A percentile compares a stretch with the other conserved stretches of the same genome.
phyloP scores from a whole-genome alignment of 768 basidiomycete species.

The Rickenella mellea region DNA sequence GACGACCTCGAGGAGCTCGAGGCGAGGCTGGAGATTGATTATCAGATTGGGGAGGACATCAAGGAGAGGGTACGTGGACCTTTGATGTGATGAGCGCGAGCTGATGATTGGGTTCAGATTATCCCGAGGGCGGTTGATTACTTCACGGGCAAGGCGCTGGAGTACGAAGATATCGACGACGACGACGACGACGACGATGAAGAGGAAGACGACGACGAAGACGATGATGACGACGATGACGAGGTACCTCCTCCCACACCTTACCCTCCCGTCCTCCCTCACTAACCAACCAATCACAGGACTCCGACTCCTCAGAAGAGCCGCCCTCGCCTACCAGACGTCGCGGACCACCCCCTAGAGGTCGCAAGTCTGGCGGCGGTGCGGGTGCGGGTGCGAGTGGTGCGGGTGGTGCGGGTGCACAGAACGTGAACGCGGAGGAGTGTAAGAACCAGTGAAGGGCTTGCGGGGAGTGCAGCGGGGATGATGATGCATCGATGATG shows the following conservation, averaged over 20 bases:
- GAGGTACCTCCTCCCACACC: constrained; percentile 30
- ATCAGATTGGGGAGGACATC: constrained; percentile 96
- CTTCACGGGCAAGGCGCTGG: constrained; percentile 94
- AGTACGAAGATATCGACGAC: constrained; percentile 55
- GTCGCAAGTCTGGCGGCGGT: too few species aligned
- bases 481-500: too few species aligned
- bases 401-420: constrained; percentile 27
- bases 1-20: constrained; percentile 88
- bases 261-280: constrained; percentile 5
- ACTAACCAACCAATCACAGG: constrained; percentile 26
- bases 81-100: neutral
- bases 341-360: constrained; percentile 52
- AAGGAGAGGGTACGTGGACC: constrained; percentile 78
- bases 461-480: too few species aligned
- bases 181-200: constrained; percentile 36
- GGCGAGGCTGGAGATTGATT: constrained; percentile 90
- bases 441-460: constrained; percentile 97
- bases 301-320: constrained; percentile 67
- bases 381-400: too few species aligned
- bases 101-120: too few species aligned
- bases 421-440: constrained; percentile 54
- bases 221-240: constrained; percentile 50
- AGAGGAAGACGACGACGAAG: constrained; percentile 49
- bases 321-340: too few species aligned
- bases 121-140: constrained; percentile 94